A percentile compares a stretch with the other conserved stretches of the same genome.
Conservation (phyloP, 495 filamentous ascomycete species). For the Neurospora tetraspora region DNA sequence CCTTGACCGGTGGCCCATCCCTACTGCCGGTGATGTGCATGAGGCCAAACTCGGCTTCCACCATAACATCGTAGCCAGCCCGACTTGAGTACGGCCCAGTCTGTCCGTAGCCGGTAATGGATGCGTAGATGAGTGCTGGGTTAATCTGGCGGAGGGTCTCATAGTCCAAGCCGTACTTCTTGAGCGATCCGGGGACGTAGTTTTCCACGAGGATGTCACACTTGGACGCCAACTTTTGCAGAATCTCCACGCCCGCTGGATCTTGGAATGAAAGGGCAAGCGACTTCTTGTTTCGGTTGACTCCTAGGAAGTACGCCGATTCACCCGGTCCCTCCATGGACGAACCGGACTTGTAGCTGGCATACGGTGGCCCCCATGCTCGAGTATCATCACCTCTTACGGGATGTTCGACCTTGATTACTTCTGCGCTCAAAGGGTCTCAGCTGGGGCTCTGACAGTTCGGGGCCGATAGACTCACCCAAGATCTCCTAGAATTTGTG, state of each 20-base stretch:
- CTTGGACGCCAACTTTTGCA: slow-evolving; percentile 72
- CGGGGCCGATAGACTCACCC: slow-evolving; percentile 49
- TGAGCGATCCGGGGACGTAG: slow-evolving; percentile 83
- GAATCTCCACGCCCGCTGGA: slow-evolving; percentile 67
- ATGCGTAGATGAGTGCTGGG: slow-evolving; percentile 59
- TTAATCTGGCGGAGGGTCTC: slow-evolving; percentile 69
- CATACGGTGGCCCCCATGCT: slow-evolving; percentile 95
- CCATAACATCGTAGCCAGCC: slow-evolving; percentile 98
- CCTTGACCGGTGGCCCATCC: slow-evolving; percentile 90
- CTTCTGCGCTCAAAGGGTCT: slow-evolving; percentile 60
- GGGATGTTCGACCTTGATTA: slow-evolving; percentile 96
- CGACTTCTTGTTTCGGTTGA: slow-evolving; percentile 96
- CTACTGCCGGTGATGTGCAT: slow-evolving; percentile 94
- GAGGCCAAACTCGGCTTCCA: slow-evolving; percentile 92
- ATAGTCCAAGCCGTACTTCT: slow-evolving; percentile 86
- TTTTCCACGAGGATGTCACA: slow-evolving; percentile 96
- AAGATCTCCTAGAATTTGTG: slow-evolving; percentile 91
- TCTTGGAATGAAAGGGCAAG: slow-evolving; percentile 85
- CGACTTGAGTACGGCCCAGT: slow-evolving; percentile 83
- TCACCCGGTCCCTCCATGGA: slow-evolving; percentile 68
- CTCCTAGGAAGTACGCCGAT: slow-evolving; percentile 86
- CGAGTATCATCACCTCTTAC: slow-evolving; percentile 85
- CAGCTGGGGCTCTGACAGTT: slow-evolving; percentile 1
- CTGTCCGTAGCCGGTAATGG: slow-evolving; percentile 67
- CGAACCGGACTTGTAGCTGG: slow-evolving; percentile 52